A percentile compares a stretch with the other conserved stretches of the same genome.
phyloP scores from a whole-genome alignment of 106 monocot genomes.

The Dendrobium huoshanense region DNA sequence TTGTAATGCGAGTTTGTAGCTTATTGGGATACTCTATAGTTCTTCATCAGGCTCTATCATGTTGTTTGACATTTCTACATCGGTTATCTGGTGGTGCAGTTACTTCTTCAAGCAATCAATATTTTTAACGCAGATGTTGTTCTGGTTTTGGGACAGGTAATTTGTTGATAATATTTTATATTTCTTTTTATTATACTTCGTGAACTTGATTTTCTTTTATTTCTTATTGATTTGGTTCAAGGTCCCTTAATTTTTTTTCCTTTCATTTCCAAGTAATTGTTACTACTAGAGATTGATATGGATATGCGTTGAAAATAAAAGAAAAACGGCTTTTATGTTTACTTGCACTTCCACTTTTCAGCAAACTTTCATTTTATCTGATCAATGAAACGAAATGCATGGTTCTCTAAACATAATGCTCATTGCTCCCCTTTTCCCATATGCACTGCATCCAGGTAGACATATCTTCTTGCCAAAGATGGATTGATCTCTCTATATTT shows the following conservation, averaged over 20 bases:
- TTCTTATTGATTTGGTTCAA: background rate
- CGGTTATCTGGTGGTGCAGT: constrained; percentile 25
- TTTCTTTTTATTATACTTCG: background rate
- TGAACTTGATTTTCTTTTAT: background rate
- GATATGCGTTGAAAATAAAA: background rate
- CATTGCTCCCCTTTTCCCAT: background rate
- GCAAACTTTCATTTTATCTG: background rate
- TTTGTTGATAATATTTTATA: background rate
- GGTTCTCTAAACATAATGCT: background rate
- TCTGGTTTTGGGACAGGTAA: constrained; percentile 87
- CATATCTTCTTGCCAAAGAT: background rate
- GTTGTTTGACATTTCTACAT: background rate
- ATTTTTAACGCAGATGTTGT: constrained; percentile 72
- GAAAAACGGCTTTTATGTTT: background rate
- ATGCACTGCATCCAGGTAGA: background rate
- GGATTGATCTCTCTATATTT: too few relatives aligned
- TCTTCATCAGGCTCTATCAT: background rate
- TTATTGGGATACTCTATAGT: background rate
- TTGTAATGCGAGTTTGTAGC: background rate
- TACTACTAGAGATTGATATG: background rate
- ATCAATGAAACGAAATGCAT: background rate
- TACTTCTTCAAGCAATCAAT: constrained; percentile 76
- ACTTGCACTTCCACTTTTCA: background rate
- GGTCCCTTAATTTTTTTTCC: background rate
- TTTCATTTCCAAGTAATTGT: background rate